Evolutionary conservation across 1,139 yeast species (phyloP).

Genomic region (Zygosaccharomyces sapae): DNA sequence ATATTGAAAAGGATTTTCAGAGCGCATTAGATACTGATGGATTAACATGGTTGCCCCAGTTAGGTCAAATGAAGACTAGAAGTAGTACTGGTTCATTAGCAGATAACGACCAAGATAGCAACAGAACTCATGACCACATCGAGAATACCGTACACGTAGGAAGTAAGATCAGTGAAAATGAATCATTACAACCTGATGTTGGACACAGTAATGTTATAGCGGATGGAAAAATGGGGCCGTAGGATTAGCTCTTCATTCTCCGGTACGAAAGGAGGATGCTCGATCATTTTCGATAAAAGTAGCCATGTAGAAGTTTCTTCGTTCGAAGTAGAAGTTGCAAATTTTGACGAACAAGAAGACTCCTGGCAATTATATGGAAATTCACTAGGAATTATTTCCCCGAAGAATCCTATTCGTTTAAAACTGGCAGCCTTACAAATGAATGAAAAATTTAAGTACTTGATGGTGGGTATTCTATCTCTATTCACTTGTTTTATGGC

Average conservation of each 20-base stretch:
- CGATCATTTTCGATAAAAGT: constrained; percentile 4
- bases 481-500: constrained; percentile 45
- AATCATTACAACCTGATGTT: constrained; percentile 4
- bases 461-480: constrained; percentile 37
- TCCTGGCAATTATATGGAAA: constrained; percentile 38
- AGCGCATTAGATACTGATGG: constrained; percentile 28
- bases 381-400: constrained; percentile 39
- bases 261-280: not conserved
- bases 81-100: not conserved
- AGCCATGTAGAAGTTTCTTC: constrained; percentile 4
- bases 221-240: not conserved
- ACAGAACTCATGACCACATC: not conserved
- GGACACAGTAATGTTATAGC: constrained; percentile 1
- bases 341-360: constrained; percentile 21
- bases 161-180: not conserved
- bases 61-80: constrained; percentile 8
- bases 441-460: constrained; percentile 28
- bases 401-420: constrained; percentile 36
- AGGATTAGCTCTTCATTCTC: constrained; percentile 1
- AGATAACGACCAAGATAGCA: not conserved
- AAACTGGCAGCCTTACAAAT: constrained; percentile 33
- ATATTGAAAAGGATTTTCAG: constrained; percentile 31
- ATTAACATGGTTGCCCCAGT: constrained; percentile 31
- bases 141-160: not conserved
- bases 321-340: constrained; percentile 20